These are phyloP conservation scores for Lentinula novae-zelandiae DNA, from an alignment of 1,284 basidiomycete genomes.

Conservation along the genomic window DNA sequence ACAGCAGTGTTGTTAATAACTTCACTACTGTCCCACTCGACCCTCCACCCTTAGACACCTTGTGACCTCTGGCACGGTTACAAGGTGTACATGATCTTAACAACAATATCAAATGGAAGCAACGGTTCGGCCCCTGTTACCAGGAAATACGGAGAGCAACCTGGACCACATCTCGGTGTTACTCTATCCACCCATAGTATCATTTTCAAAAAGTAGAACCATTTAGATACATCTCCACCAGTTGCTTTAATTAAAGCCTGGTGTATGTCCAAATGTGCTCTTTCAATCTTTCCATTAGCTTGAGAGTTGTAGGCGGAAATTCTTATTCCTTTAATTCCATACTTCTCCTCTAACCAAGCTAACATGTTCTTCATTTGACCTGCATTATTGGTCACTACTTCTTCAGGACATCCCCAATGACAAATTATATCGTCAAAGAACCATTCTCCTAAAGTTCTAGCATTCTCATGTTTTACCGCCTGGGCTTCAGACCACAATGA, in stretches of 20 bases:
- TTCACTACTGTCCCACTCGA: too few species aligned
- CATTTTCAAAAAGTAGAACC: conserved; percentile 18
- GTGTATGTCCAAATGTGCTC: conserved; percentile 25
- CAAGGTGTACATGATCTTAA: too few species aligned
- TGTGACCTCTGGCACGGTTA: too few species aligned
- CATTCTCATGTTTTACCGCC: conserved; percentile 16
- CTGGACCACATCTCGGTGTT: conserved; percentile 18
- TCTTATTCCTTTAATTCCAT: conserved; percentile 27
- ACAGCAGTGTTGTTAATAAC: too few species aligned
- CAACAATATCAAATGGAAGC: conserved; percentile 25
- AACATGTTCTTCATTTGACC: conserved; percentile 20
- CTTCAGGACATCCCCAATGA: conserved; percentile 20
- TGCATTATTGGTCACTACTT: conserved; percentile 24
- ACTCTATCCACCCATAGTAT: conserved; percentile 31
- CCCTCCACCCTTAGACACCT: too few species aligned
- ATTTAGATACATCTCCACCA: conserved; percentile 19
- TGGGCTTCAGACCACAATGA: conserved; percentile 19
- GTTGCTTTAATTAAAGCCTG: conserved; percentile 27
- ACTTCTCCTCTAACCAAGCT: conserved; percentile 10
- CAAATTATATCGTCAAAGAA: conserved; percentile 24
- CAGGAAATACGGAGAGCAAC: conserved; percentile 24
- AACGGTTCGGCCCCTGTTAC: conserved; percentile 25
- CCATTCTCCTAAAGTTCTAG: conserved; percentile 14
- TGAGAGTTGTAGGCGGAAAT: conserved; percentile 35
- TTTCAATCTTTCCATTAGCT: too few species aligned